These are phyloP conservation scores for Scedosporium minutisporum DNA, from an alignment of 2,329 filamentous ascomycete species.

Conservation along the genomic window DNA sequence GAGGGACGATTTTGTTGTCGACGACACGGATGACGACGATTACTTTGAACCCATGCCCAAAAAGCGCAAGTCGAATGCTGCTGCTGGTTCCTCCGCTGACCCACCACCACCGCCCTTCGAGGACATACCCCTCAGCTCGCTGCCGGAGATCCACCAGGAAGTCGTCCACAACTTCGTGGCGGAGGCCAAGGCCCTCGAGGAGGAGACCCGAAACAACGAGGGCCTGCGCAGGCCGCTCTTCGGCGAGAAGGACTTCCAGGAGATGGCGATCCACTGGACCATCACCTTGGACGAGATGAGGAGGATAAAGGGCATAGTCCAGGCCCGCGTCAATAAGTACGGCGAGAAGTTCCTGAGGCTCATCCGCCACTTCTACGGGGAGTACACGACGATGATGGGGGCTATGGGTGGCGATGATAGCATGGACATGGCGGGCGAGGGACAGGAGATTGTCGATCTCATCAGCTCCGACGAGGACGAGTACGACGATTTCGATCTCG, in stretches of 20 bases:
- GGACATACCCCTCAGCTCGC: constrained; percentile 40
- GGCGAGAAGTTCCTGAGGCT: constrained; percentile 53
- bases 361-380: constrained; percentile 35
- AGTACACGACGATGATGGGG: constrained; percentile 43
- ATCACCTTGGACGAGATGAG: constrained; percentile 51
- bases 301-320: constrained; percentile 52
- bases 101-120: constrained; percentile 43
- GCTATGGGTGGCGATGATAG: constrained; percentile 10
- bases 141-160: constrained; percentile 52
- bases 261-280: constrained; percentile 66
- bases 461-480: constrained; percentile 33
- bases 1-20: constrained; percentile 25
- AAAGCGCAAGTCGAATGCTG: constrained; percentile 8
- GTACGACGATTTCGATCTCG: constrained; percentile 18
- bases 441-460: constrained; percentile 43
- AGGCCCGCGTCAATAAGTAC: constrained; percentile 50
- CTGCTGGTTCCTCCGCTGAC: constrained; percentile 27
- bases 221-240: constrained; percentile 52
- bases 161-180: constrained; percentile 56
- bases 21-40: constrained; percentile 29
- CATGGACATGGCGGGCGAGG: constrained; percentile 8
- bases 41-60: constrained; percentile 35
- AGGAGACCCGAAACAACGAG: constrained; percentile 50
- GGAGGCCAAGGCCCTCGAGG: constrained; percentile 50
- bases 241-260: constrained; percentile 56